Conservation (phyloP, 2,329 filamentous ascomycete species). For the Amesomyces nigricolor region DNA sequence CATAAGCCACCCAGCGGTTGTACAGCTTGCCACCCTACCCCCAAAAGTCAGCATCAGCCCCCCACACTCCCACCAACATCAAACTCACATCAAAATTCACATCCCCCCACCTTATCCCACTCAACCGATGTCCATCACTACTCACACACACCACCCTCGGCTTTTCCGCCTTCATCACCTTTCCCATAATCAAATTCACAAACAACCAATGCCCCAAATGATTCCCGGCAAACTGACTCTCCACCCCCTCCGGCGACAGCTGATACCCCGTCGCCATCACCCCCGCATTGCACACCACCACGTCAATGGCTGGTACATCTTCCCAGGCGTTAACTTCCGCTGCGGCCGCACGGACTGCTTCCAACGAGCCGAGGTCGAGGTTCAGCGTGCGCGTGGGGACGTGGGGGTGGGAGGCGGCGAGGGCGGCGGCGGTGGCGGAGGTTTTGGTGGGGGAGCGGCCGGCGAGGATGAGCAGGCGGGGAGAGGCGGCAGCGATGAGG, state of each 20-base stretch:
- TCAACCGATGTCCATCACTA: conserved; percentile 31
- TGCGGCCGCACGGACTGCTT: conserved; percentile 37
- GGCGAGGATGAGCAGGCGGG: conserved; percentile 40
- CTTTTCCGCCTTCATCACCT: conserved; percentile 33
- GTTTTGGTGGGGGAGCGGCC: conserved; percentile 40
- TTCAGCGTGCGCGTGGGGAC: conserved; percentile 33
- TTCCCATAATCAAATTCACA: conserved; percentile 40
- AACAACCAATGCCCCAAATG: conserved; percentile 44
- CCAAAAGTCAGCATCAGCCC: not conserved
- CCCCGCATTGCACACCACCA: conserved; percentile 43
- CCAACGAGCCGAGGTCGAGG: conserved; percentile 38
- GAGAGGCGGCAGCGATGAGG: conserved; percentile 36
- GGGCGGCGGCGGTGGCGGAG: conserved; percentile 33
- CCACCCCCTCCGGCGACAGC: conserved; percentile 37
- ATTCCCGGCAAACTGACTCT: conserved; percentile 41
- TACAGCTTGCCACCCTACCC: conserved; percentile 24
- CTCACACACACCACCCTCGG: conserved; percentile 39
- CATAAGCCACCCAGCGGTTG: conserved; percentile 24
- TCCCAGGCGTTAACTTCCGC: conserved; percentile 30
- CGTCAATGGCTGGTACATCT: conserved; percentile 33
- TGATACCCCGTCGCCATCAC: conserved; percentile 35
- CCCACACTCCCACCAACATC: too few relatives aligned
- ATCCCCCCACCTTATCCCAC: conserved; percentile 33
- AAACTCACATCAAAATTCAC: conserved; percentile 26
- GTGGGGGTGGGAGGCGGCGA: conserved; percentile 30